Conservation (phyloP, 139 green algal genomes). For the Deuterostichococcus epilithicus region DNA sequence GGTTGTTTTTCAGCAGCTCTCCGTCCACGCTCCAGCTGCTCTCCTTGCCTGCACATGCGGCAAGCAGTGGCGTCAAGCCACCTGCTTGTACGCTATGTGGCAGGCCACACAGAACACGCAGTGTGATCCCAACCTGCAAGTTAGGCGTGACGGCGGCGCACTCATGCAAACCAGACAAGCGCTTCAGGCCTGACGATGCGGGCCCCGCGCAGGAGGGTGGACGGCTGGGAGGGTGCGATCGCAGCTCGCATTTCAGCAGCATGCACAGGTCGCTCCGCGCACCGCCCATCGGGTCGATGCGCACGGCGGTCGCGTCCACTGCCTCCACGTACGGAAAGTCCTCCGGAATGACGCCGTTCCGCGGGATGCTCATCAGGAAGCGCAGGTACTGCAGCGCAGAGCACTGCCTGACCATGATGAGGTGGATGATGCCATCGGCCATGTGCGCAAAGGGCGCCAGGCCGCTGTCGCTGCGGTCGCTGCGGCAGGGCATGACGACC, state of each 20-base stretch:
- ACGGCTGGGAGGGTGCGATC: constrained; percentile 11
- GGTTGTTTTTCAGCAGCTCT: constrained; percentile 52
- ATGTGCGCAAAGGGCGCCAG: constrained; percentile 69
- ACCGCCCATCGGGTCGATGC: constrained; percentile 12
- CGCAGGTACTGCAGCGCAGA: constrained; percentile 57
- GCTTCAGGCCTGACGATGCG: too few species aligned
- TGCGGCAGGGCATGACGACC: constrained; percentile 70
- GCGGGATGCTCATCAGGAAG: constrained; percentile 64
- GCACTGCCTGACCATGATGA: constrained; percentile 70
- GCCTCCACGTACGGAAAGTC: constrained; percentile 49
- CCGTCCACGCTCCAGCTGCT: constrained; percentile 83
- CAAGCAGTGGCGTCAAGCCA: too few species aligned
- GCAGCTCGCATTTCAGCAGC: background rate
- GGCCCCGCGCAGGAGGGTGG: too few species aligned
- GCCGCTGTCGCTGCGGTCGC: constrained; percentile 64
- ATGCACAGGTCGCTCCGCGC: background rate
- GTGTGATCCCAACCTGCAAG: too few species aligned
- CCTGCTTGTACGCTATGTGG: too few species aligned
- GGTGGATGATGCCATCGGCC: constrained; percentile 64
- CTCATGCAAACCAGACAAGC: too few species aligned
- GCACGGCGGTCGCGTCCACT: constrained; percentile 43
- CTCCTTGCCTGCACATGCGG: background rate
- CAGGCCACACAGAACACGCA: too few species aligned
- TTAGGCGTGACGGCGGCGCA: too few species aligned
- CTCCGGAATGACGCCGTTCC: constrained; percentile 32